Evolutionary conservation across 768 basidiomycete genomes (phyloP).

Genomic region (Daedalea quercina): DNA sequence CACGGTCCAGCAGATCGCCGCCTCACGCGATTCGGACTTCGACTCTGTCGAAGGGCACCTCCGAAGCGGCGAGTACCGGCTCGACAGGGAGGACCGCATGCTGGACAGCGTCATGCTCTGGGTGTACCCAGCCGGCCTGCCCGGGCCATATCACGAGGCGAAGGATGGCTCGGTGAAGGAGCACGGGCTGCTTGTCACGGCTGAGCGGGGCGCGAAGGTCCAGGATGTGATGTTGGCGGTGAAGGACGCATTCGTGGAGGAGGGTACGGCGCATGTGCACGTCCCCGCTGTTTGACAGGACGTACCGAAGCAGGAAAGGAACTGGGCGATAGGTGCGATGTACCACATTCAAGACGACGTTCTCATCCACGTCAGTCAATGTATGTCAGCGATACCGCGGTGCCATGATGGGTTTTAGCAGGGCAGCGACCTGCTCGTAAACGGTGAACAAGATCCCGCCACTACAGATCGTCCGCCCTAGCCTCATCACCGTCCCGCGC

Average conservation of each 20-base stretch:
- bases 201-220: slow-evolving; percentile 6
- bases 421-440: not conserved
- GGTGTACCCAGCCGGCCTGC: slow-evolving; percentile 6
- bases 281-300: not conserved
- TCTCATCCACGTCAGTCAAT: too few species aligned
- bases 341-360: too few species aligned
- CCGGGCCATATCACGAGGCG: slow-evolving; percentile 6
- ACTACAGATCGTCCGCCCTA: not conserved
- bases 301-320: too few species aligned
- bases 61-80: not conserved
- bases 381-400: not conserved
- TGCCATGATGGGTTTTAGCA: not conserved
- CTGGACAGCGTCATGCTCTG: slow-evolving; percentile 4
- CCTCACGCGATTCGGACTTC: slow-evolving; percentile 2
- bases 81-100: not conserved
- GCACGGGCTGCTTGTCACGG: slow-evolving; percentile 9
- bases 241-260: not conserved
- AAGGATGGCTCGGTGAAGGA: slow-evolving; percentile 6
- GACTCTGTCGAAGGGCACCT: not conserved
- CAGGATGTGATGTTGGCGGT: not conserved
- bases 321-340: too few species aligned
- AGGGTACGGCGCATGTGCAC: slow-evolving; percentile 3
- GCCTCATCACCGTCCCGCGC: not conserved
- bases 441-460: not conserved
- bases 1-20: slow-evolving; percentile 4